Evolutionary conservation across 2,329 filamentous ascomycete species (phyloP), one percentile per base, ranked within the genome.

Genomic region (Xylariaceae sp.): DNA sequence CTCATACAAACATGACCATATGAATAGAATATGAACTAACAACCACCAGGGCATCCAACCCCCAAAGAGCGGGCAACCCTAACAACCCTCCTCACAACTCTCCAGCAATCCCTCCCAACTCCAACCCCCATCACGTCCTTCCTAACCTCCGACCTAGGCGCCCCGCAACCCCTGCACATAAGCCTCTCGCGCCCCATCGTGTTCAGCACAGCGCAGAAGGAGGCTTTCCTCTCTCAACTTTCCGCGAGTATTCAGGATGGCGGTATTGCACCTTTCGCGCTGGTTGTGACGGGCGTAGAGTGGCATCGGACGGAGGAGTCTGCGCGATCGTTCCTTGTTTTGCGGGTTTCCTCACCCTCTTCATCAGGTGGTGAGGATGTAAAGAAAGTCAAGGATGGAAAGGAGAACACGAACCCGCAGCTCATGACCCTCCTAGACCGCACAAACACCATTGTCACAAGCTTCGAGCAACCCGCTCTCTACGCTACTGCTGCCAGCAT

Each of bases 151-250:
- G 89, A 94, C 60, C 82, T 97, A 0, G 89, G 86, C 59, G 85
- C 86, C 4, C 86, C 88, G 4, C 78, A 90, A 53, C 93, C 93
- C 2, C 80, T 99, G 51, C 94, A 99, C 74, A 86, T 99, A 69
- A 96, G 92, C 66, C 81, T 99, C 5, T 97, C 94, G 6, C 82
- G 90, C 4, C 88, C 94, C 0, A 77, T 97, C 54, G 82, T 86
- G 10, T 83, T 99, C 37, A 77, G 79, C 52, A 92, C 89, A 0
- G 80, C 86, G n/a, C 80, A 88, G 64, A 90, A 90, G 66, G 84
- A 88, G 34, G 67, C 64, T 0, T 97, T 96, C 70, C 76, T 88
- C 4, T 74, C 81, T 3, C 73, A 74, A 0, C 72, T 96, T 1
- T 66, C 68, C 44, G 58, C 71, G 56, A 58, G 72, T 55, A 60